Evolutionary conservation across 2,329 filamentous ascomycete genomes (phyloP).

Genomic region (Fusarium mangiferae): DNA sequence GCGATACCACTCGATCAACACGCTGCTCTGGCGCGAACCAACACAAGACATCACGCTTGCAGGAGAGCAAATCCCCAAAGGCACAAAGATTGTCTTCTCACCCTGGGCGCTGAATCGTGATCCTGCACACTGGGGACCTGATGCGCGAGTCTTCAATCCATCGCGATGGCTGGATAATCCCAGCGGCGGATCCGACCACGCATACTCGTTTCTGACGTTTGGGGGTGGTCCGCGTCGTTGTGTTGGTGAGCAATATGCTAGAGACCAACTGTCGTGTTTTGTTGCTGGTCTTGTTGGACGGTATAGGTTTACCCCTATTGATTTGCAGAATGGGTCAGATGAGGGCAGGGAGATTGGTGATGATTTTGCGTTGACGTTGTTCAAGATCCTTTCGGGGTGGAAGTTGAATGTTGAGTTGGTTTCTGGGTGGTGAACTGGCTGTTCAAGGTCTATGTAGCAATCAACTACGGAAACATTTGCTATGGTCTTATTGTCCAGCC

Average conservation of each 20-base stretch:
- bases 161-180: background rate
- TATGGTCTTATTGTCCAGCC: too few species aligned
- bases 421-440: background rate
- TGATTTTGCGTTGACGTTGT: background rate
- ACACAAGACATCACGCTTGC: background rate
- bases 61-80: background rate
- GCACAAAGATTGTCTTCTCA: background rate
- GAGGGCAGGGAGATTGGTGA: background rate
- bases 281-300: background rate
- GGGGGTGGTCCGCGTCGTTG: background rate
- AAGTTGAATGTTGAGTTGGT: background rate
- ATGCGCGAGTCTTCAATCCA: background rate
- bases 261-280: background rate
- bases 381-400: background rate
- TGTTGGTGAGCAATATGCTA: background rate
- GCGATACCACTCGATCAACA: background rate
- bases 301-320: background rate
- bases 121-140: background rate
- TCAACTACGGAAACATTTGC: too few species aligned
- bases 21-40: background rate
- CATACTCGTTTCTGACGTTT: background rate
- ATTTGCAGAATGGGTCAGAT: background rate
- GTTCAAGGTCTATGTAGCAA: rapidly evolving
- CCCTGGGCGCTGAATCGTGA: background rate
- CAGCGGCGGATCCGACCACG: background rate